Base-by-base conservation (phyloP, 2,329 filamentous ascomycete genomes). In the Aspergillus tamarii region DNA sequence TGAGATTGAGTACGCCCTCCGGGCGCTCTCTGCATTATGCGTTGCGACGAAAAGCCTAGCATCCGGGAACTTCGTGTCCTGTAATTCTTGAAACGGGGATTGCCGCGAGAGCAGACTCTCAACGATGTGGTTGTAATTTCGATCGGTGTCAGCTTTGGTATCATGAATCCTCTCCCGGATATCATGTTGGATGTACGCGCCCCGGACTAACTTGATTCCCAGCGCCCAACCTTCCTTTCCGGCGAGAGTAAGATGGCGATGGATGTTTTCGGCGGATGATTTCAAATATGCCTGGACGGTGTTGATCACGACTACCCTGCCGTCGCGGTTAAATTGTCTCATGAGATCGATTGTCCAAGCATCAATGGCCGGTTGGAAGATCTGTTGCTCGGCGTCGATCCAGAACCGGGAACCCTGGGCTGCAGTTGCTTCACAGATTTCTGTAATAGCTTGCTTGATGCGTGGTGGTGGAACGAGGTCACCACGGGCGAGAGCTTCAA, bases 31-130 rank as follows among this genome's bases (percentile, higher is more conserved):
- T n/a, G 77, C 73, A 69, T 87, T 86, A 77, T 86, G 84, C 0
- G 84, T 83, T 19, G 84, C 84, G 43, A 86, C 78, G 57, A 87
- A 78, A 46, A 86, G 77, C 60, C 81, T 77, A 50, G 82, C 73
- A 10, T 74, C 61, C 0, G 70, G 69, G 43, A 74, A 71, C 30
- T 23, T 53, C 7, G n/a, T 28, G 5, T 57, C 28, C 7, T 57
- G 4, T 5, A 74, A 60, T 10, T 71, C 64, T 28, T 73, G 77
- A 70, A 72, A 59, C 1, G 68, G 67, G 23, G 71, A 71, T 52
- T 75, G 66, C 19, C 79, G 78, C 39, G 76, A 76, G n/a, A 87
- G 76, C 7, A 86, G 76, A 14, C 81, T 80, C 41, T 80, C 76
- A 6, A 82, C 81, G 34, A 85, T 81, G 16, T 73, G 75, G 69